A percentile compares a stretch with the other conserved stretches of the same genome.
Evolutionary conservation across 2,329 filamentous ascomycete genomes (phyloP).

Genomic region (Helicocarpus griseus): DNA sequence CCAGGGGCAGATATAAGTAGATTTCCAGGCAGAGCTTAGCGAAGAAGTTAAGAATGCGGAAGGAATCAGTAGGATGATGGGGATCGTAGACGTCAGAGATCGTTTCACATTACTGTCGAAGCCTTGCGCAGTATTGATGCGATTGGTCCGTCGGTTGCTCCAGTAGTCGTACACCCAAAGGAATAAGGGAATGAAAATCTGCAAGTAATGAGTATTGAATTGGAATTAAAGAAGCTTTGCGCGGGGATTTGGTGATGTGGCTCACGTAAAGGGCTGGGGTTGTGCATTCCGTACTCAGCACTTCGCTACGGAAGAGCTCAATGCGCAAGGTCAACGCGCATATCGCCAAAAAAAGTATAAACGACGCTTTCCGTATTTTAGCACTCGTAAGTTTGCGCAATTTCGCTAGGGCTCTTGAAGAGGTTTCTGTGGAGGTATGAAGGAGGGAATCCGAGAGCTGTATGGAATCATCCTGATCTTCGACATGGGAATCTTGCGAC

Average conservation of each 20-base stretch:
- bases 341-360: slow-evolving; percentile 15
- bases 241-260: background rate
- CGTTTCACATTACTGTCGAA: slow-evolving; percentile 9
- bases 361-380: slow-evolving; percentile 16
- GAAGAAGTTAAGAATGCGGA: slow-evolving; percentile 29
- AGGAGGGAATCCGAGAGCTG: slow-evolving; percentile 5
- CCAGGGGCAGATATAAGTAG: slow-evolving; percentile 42
- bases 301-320: slow-evolving; percentile 33
- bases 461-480: slow-evolving; percentile 5
- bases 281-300: slow-evolving; percentile 36
- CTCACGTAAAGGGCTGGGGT: slow-evolving; percentile 26
- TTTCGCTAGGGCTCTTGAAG: slow-evolving; percentile 7
- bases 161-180: slow-evolving; percentile 34
- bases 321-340: slow-evolving; percentile 22
- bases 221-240: background rate
- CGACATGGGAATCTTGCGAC: slow-evolving; percentile 8
- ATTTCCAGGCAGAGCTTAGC: slow-evolving; percentile 27
- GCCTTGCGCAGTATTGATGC: slow-evolving; percentile 12
- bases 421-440: background rate
- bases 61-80: slow-evolving; percentile 28
- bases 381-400: slow-evolving; percentile 5
- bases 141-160: slow-evolving; percentile 20
- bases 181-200: slow-evolving; percentile 33
- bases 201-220: background rate
- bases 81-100: slow-evolving; percentile 26